Evolutionary conservation across 2,329 filamentous ascomycete species (phyloP), one percentile per base, ranked within the genome.

Genomic region (Albophoma yamanashiensis): DNA sequence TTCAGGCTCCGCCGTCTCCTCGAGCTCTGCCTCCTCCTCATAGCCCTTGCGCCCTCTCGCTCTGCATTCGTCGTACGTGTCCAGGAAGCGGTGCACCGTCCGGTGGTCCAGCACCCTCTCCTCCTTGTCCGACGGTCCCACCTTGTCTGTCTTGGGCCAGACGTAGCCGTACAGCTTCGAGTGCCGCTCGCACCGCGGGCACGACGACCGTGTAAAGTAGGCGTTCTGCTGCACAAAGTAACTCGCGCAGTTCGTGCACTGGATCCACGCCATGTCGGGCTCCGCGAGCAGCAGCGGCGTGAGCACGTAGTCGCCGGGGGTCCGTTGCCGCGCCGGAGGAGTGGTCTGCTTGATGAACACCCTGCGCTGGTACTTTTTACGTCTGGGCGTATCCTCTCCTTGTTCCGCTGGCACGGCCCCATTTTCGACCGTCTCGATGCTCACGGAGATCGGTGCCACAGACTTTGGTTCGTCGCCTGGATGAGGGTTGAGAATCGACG

Each of bases 131-230:
- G 82, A 73, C 20, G 85, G 84, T 0, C 90, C 90, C 34, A 88
- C 85, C 63, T 82, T 88, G 62, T 96, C 89, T 0, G 94, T 97
- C 78, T 99, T 97, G 7, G 94, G 94, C 94, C 94, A 99, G 60
- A 89, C 81, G 69, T 89, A 97, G 0, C 95, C 95, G 71, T 97
- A 99, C 0, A 99, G 77, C 76, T 96, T 97, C 20, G 90, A 95
- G 70, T 99, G 94, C 0, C 94, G 85, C 75, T 99, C 94, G 73
- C 94, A 99, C 8, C 94, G 85, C 4, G 91, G 92, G 71, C 94
- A 99, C 20, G 91, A 88, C 56, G 89, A 86, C 58, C 88, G 85
- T 1, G 92, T 97, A 64, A 87, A 88, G 71, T 96, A 97, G 0
- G 91, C 91, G 64, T 97, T 89, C 47, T 85, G 82, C 72, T 97